Evolutionary conservation across 2,329 filamentous ascomycete species (phyloP).

Genomic region (Aspergillus fumigatus): DNA sequence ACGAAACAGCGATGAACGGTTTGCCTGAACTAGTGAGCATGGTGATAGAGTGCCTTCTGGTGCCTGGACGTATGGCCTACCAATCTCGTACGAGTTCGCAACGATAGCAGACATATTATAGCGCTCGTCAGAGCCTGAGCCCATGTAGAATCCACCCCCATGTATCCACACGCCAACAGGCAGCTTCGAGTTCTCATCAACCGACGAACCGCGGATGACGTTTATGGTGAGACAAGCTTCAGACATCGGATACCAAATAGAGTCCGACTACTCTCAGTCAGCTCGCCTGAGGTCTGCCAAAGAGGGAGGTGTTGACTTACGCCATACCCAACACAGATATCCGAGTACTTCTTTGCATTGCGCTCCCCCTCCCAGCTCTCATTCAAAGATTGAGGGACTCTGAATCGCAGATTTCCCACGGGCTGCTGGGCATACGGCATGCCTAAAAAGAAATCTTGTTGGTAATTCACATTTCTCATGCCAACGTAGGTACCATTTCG

Average conservation of each 20-base stretch:
- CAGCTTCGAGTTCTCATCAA: constrained; percentile 38
- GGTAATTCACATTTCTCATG: constrained; percentile 34
- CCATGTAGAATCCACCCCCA: constrained; percentile 51
- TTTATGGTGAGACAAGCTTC: constrained; percentile 63
- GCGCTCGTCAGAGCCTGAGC: constrained; percentile 49
- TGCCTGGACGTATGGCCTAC: constrained; percentile 6
- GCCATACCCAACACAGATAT: constrained; percentile 51
- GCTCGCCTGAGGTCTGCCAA: neutral
- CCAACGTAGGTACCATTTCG: constrained; percentile 49
- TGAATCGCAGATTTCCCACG: constrained; percentile 50
- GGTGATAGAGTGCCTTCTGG: neutral
- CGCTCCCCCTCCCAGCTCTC: constrained; percentile 39
- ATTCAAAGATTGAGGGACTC: constrained; percentile 48
- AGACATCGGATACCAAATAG: constrained; percentile 32
- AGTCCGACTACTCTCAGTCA: constrained; percentile 22
- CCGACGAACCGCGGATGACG: constrained; percentile 48
- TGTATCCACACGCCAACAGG: constrained; percentile 61
- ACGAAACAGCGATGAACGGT: constrained; percentile 51
- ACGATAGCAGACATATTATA: constrained; percentile 63
- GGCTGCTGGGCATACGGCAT: constrained; percentile 57
- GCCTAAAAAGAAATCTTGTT: constrained; percentile 51
- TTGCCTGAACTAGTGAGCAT: constrained; percentile 25
- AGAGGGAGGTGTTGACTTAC: constrained; percentile 22
- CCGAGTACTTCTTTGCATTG: constrained; percentile 44
- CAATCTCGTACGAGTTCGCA: constrained; percentile 47